phyloP scores from a whole-genome alignment of 2,329 filamentous ascomycete genomes.

The Rachicladosporium sp. region DNA sequence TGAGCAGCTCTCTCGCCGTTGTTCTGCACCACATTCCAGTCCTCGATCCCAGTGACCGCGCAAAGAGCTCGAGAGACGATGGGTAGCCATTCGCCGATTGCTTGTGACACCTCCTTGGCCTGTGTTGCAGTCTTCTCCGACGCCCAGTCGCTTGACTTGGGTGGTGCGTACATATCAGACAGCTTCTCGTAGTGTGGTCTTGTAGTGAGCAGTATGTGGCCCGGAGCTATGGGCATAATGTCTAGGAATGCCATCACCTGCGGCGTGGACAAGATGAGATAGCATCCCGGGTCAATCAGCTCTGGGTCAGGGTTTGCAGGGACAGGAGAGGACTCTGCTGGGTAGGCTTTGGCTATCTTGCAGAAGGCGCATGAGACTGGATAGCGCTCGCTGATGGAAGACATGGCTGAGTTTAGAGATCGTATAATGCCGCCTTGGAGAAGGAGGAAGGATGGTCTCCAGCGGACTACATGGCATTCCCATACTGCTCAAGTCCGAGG shows the following conservation, averaged over 20 bases:
- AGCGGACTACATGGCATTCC: no score
- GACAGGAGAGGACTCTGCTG: conserved; percentile 17
- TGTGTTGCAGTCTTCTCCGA: conserved; percentile 9
- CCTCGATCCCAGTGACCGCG: conserved; percentile 55
- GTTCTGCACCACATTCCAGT: conserved; percentile 97
- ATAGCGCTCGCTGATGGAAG: conserved; percentile 23
- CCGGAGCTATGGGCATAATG: conserved; percentile 73
- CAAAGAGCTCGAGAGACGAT: conserved; percentile 61
- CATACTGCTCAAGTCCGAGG: no score
- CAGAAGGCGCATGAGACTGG: conserved; percentile 45
- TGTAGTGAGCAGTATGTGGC: conserved; percentile 74
- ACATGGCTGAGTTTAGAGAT: neutral
- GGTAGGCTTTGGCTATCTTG: conserved; percentile 41
- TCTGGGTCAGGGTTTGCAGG: conserved; percentile 23
- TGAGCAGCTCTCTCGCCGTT: conserved; percentile 81
- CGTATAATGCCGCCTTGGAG: no score
- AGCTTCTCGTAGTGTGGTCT: conserved; percentile 67
- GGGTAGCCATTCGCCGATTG: conserved; percentile 45
- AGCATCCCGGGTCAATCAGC: conserved; percentile 25
- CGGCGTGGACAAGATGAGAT: conserved; percentile 65
- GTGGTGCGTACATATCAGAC: conserved; percentile 43
- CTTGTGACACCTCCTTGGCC: conserved; percentile 13
- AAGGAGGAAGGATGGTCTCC: no score
- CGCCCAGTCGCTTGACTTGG: conserved; percentile 8
- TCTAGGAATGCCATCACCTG: conserved; percentile 79